A percentile compares a stretch with the other conserved stretches of the same genome.
phyloP scores from a whole-genome alignment of 2,329 filamentous ascomycete genomes.

The Neocatenulostroma microsporum region DNA sequence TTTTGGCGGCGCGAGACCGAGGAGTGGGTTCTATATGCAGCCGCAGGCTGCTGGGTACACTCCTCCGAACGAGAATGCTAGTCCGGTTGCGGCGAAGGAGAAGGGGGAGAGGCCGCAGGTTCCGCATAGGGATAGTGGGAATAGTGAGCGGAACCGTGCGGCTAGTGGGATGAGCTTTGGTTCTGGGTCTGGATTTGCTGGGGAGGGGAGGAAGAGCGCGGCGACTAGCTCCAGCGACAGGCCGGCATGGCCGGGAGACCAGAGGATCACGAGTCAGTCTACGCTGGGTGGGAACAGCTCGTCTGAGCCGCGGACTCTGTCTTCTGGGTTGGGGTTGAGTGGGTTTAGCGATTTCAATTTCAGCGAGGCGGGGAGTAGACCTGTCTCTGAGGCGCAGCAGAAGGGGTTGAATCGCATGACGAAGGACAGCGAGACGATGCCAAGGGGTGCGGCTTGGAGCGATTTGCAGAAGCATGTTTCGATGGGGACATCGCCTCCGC shows the following conservation, averaged over 20 bases:
- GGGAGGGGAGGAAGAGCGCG: neutral
- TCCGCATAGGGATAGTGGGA: slow-evolving; percentile 19
- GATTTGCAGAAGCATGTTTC: neutral
- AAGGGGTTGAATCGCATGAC: slow-evolving; percentile 1
- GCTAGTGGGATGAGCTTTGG: slow-evolving; percentile 19
- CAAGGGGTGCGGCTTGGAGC: neutral
- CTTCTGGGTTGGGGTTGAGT: slow-evolving; percentile 7
- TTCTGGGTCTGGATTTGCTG: neutral
- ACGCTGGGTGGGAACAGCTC: neutral
- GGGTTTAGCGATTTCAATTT: slow-evolving; percentile 15
- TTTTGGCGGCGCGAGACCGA: slow-evolving; percentile 7
- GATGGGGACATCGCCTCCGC: neutral
- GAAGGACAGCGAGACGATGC: slow-evolving; percentile 8
- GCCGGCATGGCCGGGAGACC: no score
- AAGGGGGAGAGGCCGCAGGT: slow-evolving; percentile 12
- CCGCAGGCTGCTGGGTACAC: slow-evolving; percentile 15
- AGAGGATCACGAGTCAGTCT: neutral
- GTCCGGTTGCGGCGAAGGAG: slow-evolving; percentile 3
- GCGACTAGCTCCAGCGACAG: no score
- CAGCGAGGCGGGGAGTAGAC: slow-evolving; percentile 10
- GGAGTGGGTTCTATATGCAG: slow-evolving; percentile 16
- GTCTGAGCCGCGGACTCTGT: neutral
- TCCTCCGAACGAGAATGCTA: slow-evolving; percentile 4
- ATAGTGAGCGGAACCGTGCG: slow-evolving; percentile 19
- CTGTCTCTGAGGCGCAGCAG: slow-evolving; percentile 7